Percentiles rank a stretch among this genome's conserved stretches.
phyloP scores from a whole-genome alignment of 768 basidiomycete genomes.

The Lactarius trivialis region DNA sequence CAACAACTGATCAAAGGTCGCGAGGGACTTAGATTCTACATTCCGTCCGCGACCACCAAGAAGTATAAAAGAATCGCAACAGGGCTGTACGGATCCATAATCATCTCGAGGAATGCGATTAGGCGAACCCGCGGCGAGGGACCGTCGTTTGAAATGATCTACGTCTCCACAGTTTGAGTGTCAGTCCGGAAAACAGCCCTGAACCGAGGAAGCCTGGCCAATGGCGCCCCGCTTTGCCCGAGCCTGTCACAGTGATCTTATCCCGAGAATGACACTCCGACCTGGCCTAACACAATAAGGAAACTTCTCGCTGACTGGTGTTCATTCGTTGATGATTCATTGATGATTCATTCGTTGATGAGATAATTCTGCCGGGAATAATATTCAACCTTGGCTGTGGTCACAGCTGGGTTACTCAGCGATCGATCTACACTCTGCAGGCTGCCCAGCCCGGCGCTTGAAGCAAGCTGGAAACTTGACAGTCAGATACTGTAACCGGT shows the following conservation, averaged over 20 bases:
- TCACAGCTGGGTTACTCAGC: background rate
- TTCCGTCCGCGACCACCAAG: slow-evolving; percentile 19
- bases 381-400: slow-evolving; percentile 1
- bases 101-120: slow-evolving; percentile 20
- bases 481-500: slow-evolving; percentile 1
- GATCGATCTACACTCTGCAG: background rate
- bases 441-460: background rate
- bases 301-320: slow-evolving; percentile 14
- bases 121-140: slow-evolving; percentile 25
- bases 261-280: slow-evolving; percentile 16
- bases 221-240: slow-evolving; percentile 13
- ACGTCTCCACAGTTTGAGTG: slow-evolving; percentile 18
- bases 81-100: slow-evolving; percentile 26
- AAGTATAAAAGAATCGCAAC: slow-evolving; percentile 25
- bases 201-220: slow-evolving; percentile 14
- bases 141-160: slow-evolving; percentile 17
- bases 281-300: slow-evolving; percentile 21
- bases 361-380: slow-evolving; percentile 5
- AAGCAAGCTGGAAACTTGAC: background rate
- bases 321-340: slow-evolving; percentile 15
- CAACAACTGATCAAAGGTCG: slow-evolving; percentile 32
- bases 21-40: slow-evolving; percentile 30
- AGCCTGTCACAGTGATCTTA: slow-evolving; percentile 5
- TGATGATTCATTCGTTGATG: too few species aligned
- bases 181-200: slow-evolving; percentile 12